Conservation (phyloP, 1,284 basidiomycete genomes). For the Phellinidium pouzarii region DNA sequence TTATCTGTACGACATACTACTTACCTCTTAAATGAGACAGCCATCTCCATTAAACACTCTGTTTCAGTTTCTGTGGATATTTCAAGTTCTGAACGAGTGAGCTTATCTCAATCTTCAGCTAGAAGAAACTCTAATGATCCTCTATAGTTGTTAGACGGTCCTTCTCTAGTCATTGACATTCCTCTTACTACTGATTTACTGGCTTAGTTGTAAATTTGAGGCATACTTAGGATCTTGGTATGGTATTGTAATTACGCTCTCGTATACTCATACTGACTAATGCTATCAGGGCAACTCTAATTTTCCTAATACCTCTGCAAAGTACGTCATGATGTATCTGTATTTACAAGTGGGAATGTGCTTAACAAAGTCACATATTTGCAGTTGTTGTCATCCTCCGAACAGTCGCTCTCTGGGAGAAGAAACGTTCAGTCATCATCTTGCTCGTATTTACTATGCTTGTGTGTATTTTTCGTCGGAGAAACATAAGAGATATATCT, state of each 20-base stretch:
- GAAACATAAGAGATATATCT: too few relatives aligned
- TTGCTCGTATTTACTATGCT: not conserved
- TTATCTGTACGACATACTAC: conserved; percentile 3
- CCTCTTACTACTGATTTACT: too few relatives aligned
- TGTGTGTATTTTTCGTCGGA: too few relatives aligned
- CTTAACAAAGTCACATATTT: not conserved
- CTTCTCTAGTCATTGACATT: not conserved
- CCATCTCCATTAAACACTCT: not conserved
- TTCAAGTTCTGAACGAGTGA: not conserved
- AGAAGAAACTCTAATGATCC: not conserved
- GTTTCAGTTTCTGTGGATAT: not conserved
- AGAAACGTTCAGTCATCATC: conserved; percentile 6
- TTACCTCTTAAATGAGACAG: not conserved
- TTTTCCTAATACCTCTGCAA: conserved; percentile 15
- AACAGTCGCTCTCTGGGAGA: conserved; percentile 15
- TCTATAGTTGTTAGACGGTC: not conserved
- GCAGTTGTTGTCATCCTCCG: conserved; percentile 14
- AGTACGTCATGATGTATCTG: not conserved
- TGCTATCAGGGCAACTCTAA: conserved; percentile 7
- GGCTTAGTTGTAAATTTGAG: conserved; percentile 13
- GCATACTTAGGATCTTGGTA: conserved; percentile 12
- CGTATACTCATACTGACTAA: not conserved
- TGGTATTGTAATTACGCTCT: not conserved
- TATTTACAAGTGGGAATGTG: not conserved
- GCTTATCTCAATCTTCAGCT: not conserved